Evolutionary conservation across 164 flowering plant genomes (phyloP).

Genomic region (Stephania japonica): DNA sequence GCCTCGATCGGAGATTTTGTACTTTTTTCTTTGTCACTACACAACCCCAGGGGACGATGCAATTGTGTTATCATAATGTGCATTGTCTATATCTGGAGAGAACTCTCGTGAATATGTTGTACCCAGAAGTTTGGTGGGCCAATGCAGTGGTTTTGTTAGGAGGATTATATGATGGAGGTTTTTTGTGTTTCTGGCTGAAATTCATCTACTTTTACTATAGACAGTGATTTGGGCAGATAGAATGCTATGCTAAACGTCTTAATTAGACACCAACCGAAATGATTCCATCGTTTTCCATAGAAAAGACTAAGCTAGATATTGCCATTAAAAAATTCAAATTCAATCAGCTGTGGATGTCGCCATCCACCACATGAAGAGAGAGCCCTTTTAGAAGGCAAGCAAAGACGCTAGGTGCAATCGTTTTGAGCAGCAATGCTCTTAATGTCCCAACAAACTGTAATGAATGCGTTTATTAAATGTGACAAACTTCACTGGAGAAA

Average conservation of each 20-base stretch:
- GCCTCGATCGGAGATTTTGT: too few relatives aligned
- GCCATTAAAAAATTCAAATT: not conserved
- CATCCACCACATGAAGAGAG: not conserved
- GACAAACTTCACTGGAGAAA: too few relatives aligned
- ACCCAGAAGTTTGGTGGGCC: not conserved
- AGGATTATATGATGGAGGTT: not conserved
- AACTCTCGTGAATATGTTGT: not conserved
- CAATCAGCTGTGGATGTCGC: not conserved
- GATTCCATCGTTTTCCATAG: too few relatives aligned
- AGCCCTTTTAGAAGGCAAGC: not conserved
- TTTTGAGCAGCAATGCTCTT: not conserved
- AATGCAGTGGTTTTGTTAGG: not conserved
- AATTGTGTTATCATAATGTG: too few relatives aligned
- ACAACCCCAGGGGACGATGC: too few relatives aligned
- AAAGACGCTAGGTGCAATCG: not conserved
- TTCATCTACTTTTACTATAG: not conserved
- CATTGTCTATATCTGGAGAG: not conserved
- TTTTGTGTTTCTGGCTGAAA: not conserved
- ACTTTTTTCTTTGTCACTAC: too few relatives aligned
- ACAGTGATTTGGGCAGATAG: not conserved
- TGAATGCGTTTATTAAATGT: too few relatives aligned
- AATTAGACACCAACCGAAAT: too few relatives aligned
- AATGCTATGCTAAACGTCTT: not conserved
- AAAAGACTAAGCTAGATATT: not conserved
- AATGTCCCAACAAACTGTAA: too few relatives aligned